Conservation (phyloP, 495 filamentous ascomycete genomes). For the Podospora pseudocomata region DNA sequence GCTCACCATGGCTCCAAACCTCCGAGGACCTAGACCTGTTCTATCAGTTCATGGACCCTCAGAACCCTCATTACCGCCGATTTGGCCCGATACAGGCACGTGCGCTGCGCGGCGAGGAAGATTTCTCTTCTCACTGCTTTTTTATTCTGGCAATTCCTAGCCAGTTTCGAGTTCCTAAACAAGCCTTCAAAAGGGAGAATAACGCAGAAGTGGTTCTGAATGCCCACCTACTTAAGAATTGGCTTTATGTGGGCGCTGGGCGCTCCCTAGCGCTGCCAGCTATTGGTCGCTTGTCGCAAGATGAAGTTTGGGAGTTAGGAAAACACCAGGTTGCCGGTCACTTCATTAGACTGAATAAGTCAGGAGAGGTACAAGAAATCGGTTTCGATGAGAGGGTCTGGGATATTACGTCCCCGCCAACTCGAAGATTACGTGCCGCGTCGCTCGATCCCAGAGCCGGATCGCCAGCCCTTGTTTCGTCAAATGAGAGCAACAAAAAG, state of each 20-base stretch:
- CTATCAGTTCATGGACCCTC: background rate
- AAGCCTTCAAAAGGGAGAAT: background rate
- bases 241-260: background rate
- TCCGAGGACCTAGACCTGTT: background rate
- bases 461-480: background rate
- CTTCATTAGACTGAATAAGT: background rate
- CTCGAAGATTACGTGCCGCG: background rate
- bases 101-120: background rate
- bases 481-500: background rate
- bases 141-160: background rate
- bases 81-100: background rate
- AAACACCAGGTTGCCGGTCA: background rate
- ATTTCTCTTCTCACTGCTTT: background rate
- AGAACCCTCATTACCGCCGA: background rate
- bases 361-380: background rate
- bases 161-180: background rate
- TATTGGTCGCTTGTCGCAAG: background rate
- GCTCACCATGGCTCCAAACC: background rate
- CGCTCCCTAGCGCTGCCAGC: background rate
- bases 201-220: background rate
- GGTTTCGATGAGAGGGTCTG: background rate
- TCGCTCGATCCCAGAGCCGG: background rate
- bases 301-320: background rate
- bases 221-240: background rate
- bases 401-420: background rate